Evolutionary conservation across 225 moss, liverwort and hornwort genomes (phyloP).

Genomic region (Bryum argenteum): DNA sequence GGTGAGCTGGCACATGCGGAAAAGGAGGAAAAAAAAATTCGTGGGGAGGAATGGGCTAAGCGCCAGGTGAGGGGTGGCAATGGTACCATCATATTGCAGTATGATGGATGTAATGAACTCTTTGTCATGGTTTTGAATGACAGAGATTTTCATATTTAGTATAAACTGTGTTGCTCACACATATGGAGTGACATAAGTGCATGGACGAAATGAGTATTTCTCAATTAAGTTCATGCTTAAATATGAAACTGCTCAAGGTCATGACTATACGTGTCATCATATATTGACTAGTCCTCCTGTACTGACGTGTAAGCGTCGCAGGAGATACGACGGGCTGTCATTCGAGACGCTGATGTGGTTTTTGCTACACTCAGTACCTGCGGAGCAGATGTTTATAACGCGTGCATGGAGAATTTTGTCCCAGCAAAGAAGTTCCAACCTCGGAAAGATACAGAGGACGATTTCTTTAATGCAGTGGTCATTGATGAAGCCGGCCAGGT

Average conservation of each 20-base stretch:
- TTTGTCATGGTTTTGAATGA: not conserved
- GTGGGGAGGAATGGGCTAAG: constrained; percentile 67
- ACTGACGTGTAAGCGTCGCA: constrained; percentile 34
- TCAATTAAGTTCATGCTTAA: not conserved
- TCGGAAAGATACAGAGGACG: constrained; percentile 64
- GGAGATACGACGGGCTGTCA: constrained; percentile 79
- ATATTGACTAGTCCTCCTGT: constrained; percentile 10
- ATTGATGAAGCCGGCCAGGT: constrained; percentile 99
- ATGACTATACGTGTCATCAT: not conserved
- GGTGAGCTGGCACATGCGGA: constrained; percentile 72
- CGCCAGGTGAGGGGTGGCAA: constrained; percentile 46
- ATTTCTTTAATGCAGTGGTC: constrained; percentile 95
- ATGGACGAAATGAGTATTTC: not conserved
- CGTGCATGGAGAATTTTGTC: constrained; percentile 84
- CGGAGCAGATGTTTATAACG: constrained; percentile 89
- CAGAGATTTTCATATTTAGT: not conserved
- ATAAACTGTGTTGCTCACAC: not conserved
- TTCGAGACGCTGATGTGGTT: constrained; percentile 92
- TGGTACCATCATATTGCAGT: not conserved
- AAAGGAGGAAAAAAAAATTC: constrained; percentile 69
- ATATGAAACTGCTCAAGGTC: not conserved
- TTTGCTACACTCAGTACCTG: constrained; percentile 92
- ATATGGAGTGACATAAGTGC: not conserved
- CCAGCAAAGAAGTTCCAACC: constrained; percentile 65
- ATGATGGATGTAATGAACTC: constrained; percentile 8